Percentiles rank a stretch among this genome's conserved stretches.
phyloP scores from a whole-genome alignment of 2,329 filamentous ascomycete species.

The Alternaria sp. region DNA sequence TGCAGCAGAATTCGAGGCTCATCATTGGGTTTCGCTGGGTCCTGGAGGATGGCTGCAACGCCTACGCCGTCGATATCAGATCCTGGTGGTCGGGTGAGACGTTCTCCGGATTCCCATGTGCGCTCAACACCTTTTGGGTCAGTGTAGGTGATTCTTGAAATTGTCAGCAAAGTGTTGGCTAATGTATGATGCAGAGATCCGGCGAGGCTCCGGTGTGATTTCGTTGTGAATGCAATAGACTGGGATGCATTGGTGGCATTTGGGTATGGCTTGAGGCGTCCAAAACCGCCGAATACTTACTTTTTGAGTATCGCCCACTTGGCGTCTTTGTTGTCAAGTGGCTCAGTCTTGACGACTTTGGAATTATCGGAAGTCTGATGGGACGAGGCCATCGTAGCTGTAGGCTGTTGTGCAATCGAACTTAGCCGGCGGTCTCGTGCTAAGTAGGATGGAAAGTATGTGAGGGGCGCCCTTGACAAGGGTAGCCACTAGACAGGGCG shows the following conservation, averaged over 20 bases:
- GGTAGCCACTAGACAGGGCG: background rate
- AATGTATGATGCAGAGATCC: background rate
- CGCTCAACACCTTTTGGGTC: conserved; percentile 66
- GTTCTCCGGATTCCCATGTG: conserved; percentile 75
- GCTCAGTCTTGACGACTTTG: conserved; percentile 44
- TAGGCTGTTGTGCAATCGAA: background rate
- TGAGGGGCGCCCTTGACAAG: background rate
- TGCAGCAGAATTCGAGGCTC: conserved; percentile 48
- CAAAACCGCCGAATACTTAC: conserved; percentile 27
- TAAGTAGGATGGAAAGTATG: background rate
- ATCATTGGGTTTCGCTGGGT: conserved; percentile 37
- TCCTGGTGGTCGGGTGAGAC: conserved; percentile 68
- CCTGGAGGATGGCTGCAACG: conserved; percentile 70
- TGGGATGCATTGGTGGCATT: background rate
- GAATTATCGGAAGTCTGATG: conserved; percentile 27
- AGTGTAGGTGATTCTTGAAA: conserved; percentile 59
- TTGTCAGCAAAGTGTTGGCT: conserved; percentile 3
- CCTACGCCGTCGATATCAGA: conserved; percentile 74
- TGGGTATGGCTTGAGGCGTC: background rate
- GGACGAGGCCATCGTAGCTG: conserved; percentile 20
- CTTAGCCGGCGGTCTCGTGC: background rate
- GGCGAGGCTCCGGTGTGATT: background rate
- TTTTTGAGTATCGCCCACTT: conserved; percentile 51
- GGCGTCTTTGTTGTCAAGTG: conserved; percentile 48
- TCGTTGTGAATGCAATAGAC: background rate